Evolutionary conservation across 768 basidiomycete genomes (phyloP).

Genomic region (Mycena metata): DNA sequence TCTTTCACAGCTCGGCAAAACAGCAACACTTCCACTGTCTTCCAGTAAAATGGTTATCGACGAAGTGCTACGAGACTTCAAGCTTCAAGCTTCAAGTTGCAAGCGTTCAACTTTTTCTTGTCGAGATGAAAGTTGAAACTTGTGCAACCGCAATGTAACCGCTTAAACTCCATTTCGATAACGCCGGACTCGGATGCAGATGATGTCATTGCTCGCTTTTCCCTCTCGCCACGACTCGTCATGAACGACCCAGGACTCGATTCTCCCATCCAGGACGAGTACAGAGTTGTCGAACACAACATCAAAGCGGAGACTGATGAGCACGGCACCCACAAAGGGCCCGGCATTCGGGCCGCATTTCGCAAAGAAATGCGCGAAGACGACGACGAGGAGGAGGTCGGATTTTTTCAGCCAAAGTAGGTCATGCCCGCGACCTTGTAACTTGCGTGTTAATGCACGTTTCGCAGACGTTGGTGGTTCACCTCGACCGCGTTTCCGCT

Average conservation of each 20-base stretch:
- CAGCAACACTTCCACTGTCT: too few species aligned
- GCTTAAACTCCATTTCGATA: too few species aligned
- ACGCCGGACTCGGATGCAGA: neutral
- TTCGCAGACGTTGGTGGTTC: constrained; percentile 56
- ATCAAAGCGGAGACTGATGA: constrained; percentile 17
- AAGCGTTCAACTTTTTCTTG: too few species aligned
- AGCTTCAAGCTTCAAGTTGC: too few species aligned
- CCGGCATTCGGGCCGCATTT: constrained; percentile 22
- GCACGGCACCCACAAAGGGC: neutral
- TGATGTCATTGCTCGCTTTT: neutral
- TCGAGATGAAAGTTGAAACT: too few species aligned
- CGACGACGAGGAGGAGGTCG: constrained; percentile 44
- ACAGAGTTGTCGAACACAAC: constrained; percentile 27
- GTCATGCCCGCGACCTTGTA: neutral
- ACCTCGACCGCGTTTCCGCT: constrained; percentile 57
- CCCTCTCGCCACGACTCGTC: neutral
- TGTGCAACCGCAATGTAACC: too few species aligned
- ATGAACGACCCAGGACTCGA: constrained; percentile 49
- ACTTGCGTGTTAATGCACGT: neutral
- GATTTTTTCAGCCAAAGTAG: constrained; percentile 43
- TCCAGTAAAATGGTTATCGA: too few species aligned
- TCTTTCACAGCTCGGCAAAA: too few species aligned
- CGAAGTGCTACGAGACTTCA: too few species aligned
- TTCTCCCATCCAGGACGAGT: constrained; percentile 37
- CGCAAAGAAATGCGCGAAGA: constrained; percentile 54